Conservation (phyloP, 1,139 yeast genomes). For the Blastobotrys ciferrii region DNA sequence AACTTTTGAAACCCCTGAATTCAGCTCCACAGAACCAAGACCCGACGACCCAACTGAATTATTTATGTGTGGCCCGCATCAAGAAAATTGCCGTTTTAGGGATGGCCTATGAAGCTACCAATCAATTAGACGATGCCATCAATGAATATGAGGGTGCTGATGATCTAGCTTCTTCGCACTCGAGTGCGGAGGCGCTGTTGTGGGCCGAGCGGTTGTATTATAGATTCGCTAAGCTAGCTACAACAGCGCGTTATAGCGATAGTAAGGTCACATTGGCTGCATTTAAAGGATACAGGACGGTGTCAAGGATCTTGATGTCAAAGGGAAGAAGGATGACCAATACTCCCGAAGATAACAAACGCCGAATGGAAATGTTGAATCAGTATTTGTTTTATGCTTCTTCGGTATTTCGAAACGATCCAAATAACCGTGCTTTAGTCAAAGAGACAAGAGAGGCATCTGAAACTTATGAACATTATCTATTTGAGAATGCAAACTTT, state of each 20-base stretch:
- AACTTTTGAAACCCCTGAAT: slow-evolving; percentile 16
- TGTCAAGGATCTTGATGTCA: slow-evolving; percentile 16
- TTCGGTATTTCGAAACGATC: slow-evolving; percentile 17
- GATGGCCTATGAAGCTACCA: slow-evolving; percentile 27
- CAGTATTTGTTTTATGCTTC: slow-evolving; percentile 23
- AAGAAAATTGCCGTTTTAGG: slow-evolving; percentile 31
- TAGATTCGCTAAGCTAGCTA: slow-evolving; percentile 25
- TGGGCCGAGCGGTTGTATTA: slow-evolving; percentile 30
- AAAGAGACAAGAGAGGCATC: slow-evolving; percentile 18
- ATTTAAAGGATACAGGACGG: slow-evolving; percentile 25
- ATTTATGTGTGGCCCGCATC: slow-evolving; percentile 24
- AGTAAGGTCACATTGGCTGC: slow-evolving; percentile 23
- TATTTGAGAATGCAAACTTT: slow-evolving; percentile 35
- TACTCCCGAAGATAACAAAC: background rate
- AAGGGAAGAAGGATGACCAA: background rate
- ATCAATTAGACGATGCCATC: slow-evolving; percentile 27
- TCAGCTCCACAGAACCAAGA: background rate
- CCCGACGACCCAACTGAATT: slow-evolving; percentile 13
- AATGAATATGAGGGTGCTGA: slow-evolving; percentile 23
- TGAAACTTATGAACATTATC: slow-evolving; percentile 20
- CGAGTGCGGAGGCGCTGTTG: slow-evolving; percentile 23
- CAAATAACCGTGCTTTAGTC: slow-evolving; percentile 11
- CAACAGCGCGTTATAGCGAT: slow-evolving; percentile 18
- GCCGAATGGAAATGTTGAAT: slow-evolving; percentile 19
- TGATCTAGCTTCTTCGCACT: slow-evolving; percentile 12